These are phyloP conservation scores for Apiotrichum gamsii DNA, from an alignment of 1,284 basidiomycete species.

Conservation along the genomic window DNA sequence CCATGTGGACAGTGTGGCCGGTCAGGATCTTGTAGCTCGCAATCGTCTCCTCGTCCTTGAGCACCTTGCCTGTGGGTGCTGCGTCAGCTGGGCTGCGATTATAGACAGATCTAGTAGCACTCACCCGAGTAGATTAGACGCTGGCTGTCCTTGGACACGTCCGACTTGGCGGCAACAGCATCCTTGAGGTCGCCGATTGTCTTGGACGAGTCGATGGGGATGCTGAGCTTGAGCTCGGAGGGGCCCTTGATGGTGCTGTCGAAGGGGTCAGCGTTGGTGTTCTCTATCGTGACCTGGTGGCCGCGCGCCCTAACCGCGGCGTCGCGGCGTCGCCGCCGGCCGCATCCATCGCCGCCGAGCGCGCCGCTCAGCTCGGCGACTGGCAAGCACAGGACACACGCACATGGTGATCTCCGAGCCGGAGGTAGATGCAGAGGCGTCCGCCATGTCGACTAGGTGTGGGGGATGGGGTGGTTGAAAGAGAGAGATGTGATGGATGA, in stretches of 20 bases:
- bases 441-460: constrained; percentile 15
- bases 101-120: too few relatives aligned
- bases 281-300: too few relatives aligned
- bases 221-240: constrained; percentile 80
- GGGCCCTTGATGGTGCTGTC: constrained; percentile 57
- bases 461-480: not conserved
- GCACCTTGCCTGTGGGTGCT: constrained; percentile 41
- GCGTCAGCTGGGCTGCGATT: too few relatives aligned
- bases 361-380: too few relatives aligned
- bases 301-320: not conserved
- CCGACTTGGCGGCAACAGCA: constrained; percentile 70
- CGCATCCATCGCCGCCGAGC: not conserved
- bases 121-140: constrained; percentile 79
- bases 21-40: constrained; percentile 72
- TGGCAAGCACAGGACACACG: constrained; percentile 4
- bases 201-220: constrained; percentile 62
- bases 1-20: constrained; percentile 84
- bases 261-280: constrained; percentile 1
- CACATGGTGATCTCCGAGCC: constrained; percentile 26
- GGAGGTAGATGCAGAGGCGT: constrained; percentile 17
- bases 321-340: not conserved
- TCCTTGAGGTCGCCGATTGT: constrained; percentile 79
- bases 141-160: constrained; percentile 77
- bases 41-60: constrained; percentile 73
- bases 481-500: not conserved